These are phyloP conservation scores for Sicyos baderoa DNA, from an alignment of 306 rosid species.

Conservation along the genomic window DNA sequence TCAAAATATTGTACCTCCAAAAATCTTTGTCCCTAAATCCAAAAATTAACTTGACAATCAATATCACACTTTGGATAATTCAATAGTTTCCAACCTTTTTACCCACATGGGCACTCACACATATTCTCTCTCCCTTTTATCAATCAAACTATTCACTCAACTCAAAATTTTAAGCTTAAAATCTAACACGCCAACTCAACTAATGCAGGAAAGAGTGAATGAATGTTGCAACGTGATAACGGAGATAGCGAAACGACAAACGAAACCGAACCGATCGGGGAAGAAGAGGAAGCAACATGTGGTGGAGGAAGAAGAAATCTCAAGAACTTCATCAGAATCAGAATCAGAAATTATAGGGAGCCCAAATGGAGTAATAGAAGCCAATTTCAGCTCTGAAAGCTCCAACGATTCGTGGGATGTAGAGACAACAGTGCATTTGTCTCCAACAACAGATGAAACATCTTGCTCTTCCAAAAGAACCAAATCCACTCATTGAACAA, in stretches of 20 bases:
- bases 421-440: constrained; percentile 34
- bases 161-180: neutral
- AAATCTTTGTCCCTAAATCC: neutral
- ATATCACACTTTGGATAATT: too few relatives aligned
- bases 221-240: constrained; percentile 50
- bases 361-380: constrained; percentile 78
- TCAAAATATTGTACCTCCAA: neutral
- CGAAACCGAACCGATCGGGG: neutral
- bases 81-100: neutral
- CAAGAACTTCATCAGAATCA: neutral
- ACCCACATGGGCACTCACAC: too few relatives aligned
- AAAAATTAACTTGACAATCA: too few relatives aligned
- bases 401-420: constrained; percentile 77
- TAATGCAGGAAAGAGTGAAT: constrained; percentile 73
- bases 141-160: neutral
- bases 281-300: constrained; percentile 64
- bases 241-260: constrained; percentile 24
- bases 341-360: constrained; percentile 33
- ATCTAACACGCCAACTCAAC: neutral
- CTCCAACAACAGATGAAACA: constrained; percentile 8
- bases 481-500: constrained; percentile 22
- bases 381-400: constrained; percentile 50
- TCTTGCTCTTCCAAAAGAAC: constrained; percentile 45
- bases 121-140: too few relatives aligned
- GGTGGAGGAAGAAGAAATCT: constrained; percentile 10